Conservation (phyloP, 352 stramenopile genomes). For the Bremia lactucae region DNA sequence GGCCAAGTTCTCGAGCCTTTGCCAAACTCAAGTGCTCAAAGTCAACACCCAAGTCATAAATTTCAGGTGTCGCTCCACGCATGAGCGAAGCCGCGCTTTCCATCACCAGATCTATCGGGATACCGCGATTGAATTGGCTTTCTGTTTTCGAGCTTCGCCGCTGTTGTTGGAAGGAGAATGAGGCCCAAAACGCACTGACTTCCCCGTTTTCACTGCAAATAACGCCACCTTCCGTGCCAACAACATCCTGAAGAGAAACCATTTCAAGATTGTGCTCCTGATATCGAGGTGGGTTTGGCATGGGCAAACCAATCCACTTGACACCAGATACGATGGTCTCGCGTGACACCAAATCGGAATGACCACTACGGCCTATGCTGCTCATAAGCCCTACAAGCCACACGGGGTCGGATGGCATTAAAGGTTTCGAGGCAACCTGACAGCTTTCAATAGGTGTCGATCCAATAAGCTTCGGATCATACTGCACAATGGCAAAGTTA, state of each 20-base stretch:
- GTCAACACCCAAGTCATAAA: constrained; percentile 78
- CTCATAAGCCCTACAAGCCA: constrained; percentile 83
- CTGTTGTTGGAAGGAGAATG: constrained; percentile 82
- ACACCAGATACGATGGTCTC: constrained; percentile 81
- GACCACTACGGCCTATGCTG: constrained; percentile 61
- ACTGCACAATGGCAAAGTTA: constrained; percentile 89
- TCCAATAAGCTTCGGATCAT: constrained; percentile 81
- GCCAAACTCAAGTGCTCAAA: constrained; percentile 85
- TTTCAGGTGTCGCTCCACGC: constrained; percentile 47
- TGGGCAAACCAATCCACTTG: constrained; percentile 77
- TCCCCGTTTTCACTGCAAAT: constrained; percentile 56
- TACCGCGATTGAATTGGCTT: constrained; percentile 79
- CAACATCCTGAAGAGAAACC: constrained; percentile 75
- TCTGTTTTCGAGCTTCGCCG: constrained; percentile 65
- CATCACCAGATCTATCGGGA: constrained; percentile 83
- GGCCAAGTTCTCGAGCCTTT: constrained; percentile 79
- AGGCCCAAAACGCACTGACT: constrained; percentile 80
- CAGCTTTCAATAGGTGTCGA: constrained; percentile 76
- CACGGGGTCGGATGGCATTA: constrained; percentile 63
- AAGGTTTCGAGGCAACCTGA: constrained; percentile 44
- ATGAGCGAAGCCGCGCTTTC: constrained; percentile 72
- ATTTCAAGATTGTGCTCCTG: constrained; percentile 86
- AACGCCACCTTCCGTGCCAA: constrained; percentile 72
- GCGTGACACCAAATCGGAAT: constrained; percentile 75
- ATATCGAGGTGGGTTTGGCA: constrained; percentile 74